Base-by-base conservation (phyloP, 2,329 filamentous ascomycete species). In the Hymenoscyphus infarciens region DNA sequence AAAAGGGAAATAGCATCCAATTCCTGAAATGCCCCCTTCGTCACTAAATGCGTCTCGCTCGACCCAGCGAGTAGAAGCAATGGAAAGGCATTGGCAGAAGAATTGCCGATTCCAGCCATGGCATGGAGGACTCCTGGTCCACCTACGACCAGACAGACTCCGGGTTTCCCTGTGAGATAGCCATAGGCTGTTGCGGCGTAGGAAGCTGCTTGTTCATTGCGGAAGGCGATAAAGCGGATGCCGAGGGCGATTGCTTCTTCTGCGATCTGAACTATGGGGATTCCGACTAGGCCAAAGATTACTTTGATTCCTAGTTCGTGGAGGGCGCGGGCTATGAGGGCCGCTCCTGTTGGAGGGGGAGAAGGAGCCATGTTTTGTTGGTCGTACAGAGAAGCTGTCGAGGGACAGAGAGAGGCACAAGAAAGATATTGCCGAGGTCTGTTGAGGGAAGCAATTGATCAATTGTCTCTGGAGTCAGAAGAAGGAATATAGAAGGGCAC, bases 141-240 rank as follows among this genome's bases (percentile, higher is more conserved):
- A 59, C 83, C 83, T 2, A 86, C 83, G n/a, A 83, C 80, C 45
- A 85, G 75, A 69, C 82, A 85, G 10, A 85, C 80, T 2, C 82
- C 83, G 3, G 82, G 82, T 61, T 72, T 78, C 22, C 82, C 82
- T 2, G 81, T 84, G 67, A 85, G 75, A 66, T 84, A 86, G 15
- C 82, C 83, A 77, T 85, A 85, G 5, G 80, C 81, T 56, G 80
- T 82, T 2, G 83, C 82, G 11, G 83, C 83, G 76, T 85, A 85
- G 66, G 79, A 80, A 35, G 81, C 82, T 11, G 83, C 81, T 71
- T 86, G 83, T 67, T 86, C 83, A 66, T 85, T 86, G 33, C 83
- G 75, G 67, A 85, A 85, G 29, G 79, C 82, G 59, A 85, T 80
- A 72, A 85, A 85, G 33, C 81, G 78, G 64, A 86, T 83, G 0